Conservation (phyloP, 257 asterid species). For the Cruciata laevipes region DNA sequence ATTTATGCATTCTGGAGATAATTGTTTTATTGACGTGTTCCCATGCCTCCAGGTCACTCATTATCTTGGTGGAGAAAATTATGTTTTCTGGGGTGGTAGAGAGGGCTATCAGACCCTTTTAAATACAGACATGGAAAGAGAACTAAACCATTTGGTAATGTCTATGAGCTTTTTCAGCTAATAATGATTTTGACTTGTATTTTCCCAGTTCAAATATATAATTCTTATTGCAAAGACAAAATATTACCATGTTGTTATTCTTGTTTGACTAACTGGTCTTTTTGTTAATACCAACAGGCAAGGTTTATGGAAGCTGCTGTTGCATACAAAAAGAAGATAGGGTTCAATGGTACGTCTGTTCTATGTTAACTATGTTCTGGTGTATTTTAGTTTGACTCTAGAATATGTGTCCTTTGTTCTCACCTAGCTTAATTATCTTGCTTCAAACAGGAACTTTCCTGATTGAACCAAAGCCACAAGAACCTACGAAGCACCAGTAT, state of each 20-base stretch:
- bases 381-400: not conserved
- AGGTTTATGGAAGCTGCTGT: slow-evolving; percentile 88
- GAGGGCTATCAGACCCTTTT: slow-evolving; percentile 94
- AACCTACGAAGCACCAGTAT: slow-evolving; percentile 96
- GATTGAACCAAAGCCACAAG: slow-evolving; percentile 99
- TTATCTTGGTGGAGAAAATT: slow-evolving; percentile 96
- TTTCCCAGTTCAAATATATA: not conserved
- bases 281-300: slow-evolving; percentile 46
- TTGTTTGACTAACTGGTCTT: not conserved
- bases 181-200: not conserved
- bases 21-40: not conserved
- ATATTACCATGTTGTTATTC: not conserved
- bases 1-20: not conserved
- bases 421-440: not conserved
- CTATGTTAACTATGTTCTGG: not conserved
- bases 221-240: not conserved
- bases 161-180: slow-evolving; percentile 1
- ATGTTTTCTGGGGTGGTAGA: slow-evolving; percentile 99
- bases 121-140: slow-evolving; percentile 96
- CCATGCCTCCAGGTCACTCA: slow-evolving; percentile 63
- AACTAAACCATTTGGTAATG: slow-evolving; percentile 82
- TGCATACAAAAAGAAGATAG: slow-evolving; percentile 93
- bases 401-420: not conserved
- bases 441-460: slow-evolving; percentile 65
- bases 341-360: slow-evolving; percentile 68